Base-by-base conservation (phyloP, 306 rosid genomes). In the Erythrophleum fordii region DNA sequence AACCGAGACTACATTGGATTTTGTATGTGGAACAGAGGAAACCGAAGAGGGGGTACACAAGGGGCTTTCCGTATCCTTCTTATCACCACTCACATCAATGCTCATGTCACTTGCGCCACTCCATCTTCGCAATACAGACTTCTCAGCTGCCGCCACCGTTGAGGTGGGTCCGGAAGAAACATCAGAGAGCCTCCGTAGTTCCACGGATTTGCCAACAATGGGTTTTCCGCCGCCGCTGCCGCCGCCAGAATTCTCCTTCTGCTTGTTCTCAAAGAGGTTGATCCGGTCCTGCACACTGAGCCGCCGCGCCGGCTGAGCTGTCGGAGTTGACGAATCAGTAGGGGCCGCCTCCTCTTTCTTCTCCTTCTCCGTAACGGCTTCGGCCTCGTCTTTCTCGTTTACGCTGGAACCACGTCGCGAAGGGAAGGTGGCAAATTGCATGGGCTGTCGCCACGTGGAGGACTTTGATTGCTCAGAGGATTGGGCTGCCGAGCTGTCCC, bases 251-350 rank as follows among this genome's bases (percentile, higher is more conserved):
- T 11, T 89, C 81, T 93, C 98, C 85, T 92, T 94, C 91, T 96
- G 99, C 77, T 96, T 96, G 85, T 86, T 93, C 88, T 96, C 99
- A 17, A 96, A 96, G 25, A 96, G 92, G 85, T 90, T 96, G 83
- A 96, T 96, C 8, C 98, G 90, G 86, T 96, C 99, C 87, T 93
- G 99, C 28, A 96, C 99, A 49, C 97, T 92, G 58, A 96, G 97
- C 73, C 98, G 90, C 86, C 98, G 90, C 2, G 85, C 46, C 0
- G 90, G 66, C 68, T 84, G 97, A 73, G 85, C 82, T 23, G 85
- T 76, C 1, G 87, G 85, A 56, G 78, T 66, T 3, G 84, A 44
- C 23, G 80, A 18, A 66, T 82, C 89, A 5, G 69, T 49, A 23
- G 71, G 55, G 65, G 84, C 68, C 52, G 81, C 85, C 41, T 83